Evolutionary conservation across 108 stramenopile genomes (phyloP), one percentile per base, ranked within the genome.

Genomic region (Aurantiochytrium sp.): DNA sequence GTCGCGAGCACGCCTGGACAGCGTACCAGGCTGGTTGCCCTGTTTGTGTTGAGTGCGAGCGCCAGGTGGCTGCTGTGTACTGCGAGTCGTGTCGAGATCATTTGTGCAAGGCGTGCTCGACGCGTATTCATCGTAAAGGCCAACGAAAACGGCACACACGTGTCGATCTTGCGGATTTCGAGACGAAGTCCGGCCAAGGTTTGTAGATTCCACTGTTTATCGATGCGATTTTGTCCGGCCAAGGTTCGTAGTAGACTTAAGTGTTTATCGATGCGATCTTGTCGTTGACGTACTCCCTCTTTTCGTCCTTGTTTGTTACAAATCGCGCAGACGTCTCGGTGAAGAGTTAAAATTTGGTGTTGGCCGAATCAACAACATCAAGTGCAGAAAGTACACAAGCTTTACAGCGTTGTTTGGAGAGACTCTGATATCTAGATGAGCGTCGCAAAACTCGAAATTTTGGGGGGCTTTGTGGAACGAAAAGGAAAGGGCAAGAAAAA

Each of bases 1-100:
- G 76, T 0, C 45, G 51, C 25, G 76, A 83, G 51, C 76, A 83
- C 51, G 76, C 45, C 12, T 83, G 76, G 76, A 83, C 51, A 35
- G 45, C 76, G 4, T 83, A 28, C 4, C 12, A 8, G 51, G 51
- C 76, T 6, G 28, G 25, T 12, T 47, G 49, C 3, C 76, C 51
- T 23, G 45, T 53, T 18, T 83, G 76, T 23, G 76, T 83, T 8
- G 76, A 83, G 76, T 83, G 76, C 76, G 76, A 83, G 51, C 76
- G 76, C 49, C 49, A 83, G 23, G 76, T 83, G 45, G 76, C 76
- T 6, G 51, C 51, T 6, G 76, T 83, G 19, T 53, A 47, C 23
- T 83, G 76, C 51, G 76, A 83, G 49, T 47, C 45, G 12, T 83
- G 76, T 23, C 49, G 51, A 6, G 76, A 83, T 23, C n/a, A 53